Conservation (phyloP, 176 grass and related monocot genomes). For the Hordeum marinum region DNA sequence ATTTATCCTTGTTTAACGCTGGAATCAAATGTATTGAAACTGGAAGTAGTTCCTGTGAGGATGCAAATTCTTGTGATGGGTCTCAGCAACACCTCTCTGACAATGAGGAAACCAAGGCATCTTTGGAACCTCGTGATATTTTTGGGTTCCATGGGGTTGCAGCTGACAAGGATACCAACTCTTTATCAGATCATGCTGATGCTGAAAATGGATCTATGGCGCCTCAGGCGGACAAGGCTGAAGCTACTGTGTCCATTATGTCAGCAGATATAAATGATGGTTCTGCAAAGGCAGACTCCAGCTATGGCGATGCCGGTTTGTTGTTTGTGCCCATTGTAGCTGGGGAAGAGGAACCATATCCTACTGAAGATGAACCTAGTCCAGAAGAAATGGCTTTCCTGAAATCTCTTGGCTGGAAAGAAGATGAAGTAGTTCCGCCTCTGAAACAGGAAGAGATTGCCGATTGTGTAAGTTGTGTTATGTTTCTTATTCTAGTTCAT, state of each 20-base stretch:
- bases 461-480: slow-evolving; percentile 48
- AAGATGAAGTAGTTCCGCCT: slow-evolving; percentile 52
- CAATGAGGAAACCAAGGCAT: slow-evolving; percentile 38
- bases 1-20: slow-evolving; percentile 19
- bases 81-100: slow-evolving; percentile 38
- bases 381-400: slow-evolving; percentile 65
- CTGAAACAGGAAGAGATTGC: slow-evolving; percentile 70
- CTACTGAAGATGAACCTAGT: slow-evolving; percentile 36
- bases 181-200: slow-evolving; percentile 14
- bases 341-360: slow-evolving; percentile 30
- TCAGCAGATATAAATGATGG: slow-evolving; percentile 11
- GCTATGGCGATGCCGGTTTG: neutral
- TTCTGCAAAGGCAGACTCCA: neutral
- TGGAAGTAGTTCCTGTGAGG: slow-evolving; percentile 35
- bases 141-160: slow-evolving; percentile 28
- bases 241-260: neutral
- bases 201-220: slow-evolving; percentile 17
- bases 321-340: neutral
- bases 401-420: slow-evolving; percentile 66
- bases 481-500: neutral
- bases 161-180: slow-evolving; percentile 11
- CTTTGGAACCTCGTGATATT: slow-evolving; percentile 18
- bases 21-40: slow-evolving; percentile 35
- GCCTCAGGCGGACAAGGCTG: neutral
- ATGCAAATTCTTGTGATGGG: slow-evolving; percentile 36